Base-by-base conservation (phyloP, 2,329 filamentous ascomycete genomes). In the Neurospora sp. region DNA sequence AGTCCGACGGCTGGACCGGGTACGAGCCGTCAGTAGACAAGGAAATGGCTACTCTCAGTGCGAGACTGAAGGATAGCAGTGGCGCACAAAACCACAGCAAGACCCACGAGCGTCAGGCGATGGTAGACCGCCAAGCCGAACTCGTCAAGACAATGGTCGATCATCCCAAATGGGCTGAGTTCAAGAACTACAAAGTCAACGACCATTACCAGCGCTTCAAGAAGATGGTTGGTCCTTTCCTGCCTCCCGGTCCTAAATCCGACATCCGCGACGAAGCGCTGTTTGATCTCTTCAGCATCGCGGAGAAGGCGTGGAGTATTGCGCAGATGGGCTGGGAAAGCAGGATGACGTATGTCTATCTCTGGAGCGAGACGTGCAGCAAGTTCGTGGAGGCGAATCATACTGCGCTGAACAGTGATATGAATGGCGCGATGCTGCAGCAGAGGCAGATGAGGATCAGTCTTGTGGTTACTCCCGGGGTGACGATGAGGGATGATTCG, bases 401-500 rank as follows among this genome's bases (percentile, higher is more conserved):
- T 85, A 82, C 77, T 79, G 66, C 81, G 73, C 69, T 85, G 71
- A 85, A 85, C 77, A 80, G 80, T 28, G 73, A 76, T 40, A 74
- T 79, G 38, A 85, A 85, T 77, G 79, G 80, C 33, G 73, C 76
- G 42, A 74, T 79, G 38, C 42, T 87, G 23, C 84, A 87, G 78
- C 78, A 80, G 6, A 81, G 81, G 74, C 84, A 87, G 74, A 84
- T 80, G 78, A 82, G 85, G 5, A 77, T 88, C n/a, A 82, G 83
- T 68, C 79, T 87, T 1, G 83, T 85, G 38, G 83, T 85, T 5
- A 87, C 86, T 0, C 86, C 86, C 0, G 81, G 84, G 9, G 82
- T 88, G 66, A 87, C 84, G 1, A 82, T 85, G 73, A 81, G 85
- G 39, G 85, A 86, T 72, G 85, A 87, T 43, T 81, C 78, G 1